These are phyloP conservation scores for Eleusine coracana DNA, from an alignment of 176 grass and related monocot genomes.

Conservation along the genomic window DNA sequence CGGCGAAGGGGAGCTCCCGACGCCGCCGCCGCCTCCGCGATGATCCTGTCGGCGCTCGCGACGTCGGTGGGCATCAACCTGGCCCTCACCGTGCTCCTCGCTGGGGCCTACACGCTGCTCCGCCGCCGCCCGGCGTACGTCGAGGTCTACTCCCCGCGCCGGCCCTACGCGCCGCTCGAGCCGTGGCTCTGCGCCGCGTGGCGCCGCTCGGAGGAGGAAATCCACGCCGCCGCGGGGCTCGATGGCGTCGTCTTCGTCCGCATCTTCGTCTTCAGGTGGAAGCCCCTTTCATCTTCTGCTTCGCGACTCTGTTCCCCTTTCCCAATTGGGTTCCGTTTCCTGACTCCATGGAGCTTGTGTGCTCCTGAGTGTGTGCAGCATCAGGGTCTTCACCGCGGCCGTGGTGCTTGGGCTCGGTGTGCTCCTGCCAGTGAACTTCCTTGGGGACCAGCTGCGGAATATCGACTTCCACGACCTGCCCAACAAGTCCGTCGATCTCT, in stretches of 20 bases:
- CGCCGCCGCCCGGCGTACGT: constrained; percentile 58
- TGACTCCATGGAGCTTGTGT: neutral
- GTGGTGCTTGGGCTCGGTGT: constrained; percentile 66
- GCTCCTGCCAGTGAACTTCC: constrained; percentile 83
- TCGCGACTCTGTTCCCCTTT: neutral
- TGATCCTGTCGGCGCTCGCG: constrained; percentile 89
- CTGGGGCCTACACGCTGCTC: constrained; percentile 68
- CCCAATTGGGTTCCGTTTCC: neutral
- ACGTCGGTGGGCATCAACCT: constrained; percentile 94
- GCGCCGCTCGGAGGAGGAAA: constrained; percentile 70
- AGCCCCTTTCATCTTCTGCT: no score
- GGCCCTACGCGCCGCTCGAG: constrained; percentile 56
- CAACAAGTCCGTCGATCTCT: constrained; percentile 79
- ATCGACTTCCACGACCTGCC: constrained; percentile 86
- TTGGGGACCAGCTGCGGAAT: constrained; percentile 67
- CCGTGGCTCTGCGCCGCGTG: constrained; percentile 63
- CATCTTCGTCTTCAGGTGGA: constrained; percentile 85
- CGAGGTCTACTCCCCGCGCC: constrained; percentile 70
- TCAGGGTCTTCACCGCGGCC: constrained; percentile 73
- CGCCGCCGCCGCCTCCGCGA: neutral
- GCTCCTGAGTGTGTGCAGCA: constrained; percentile 50
- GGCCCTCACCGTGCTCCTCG: constrained; percentile 68
- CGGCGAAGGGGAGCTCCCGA: neutral
- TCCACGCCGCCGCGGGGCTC: constrained; percentile 73
- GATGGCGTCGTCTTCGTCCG: constrained; percentile 86